Base-by-base conservation (phyloP, 176 grass and related monocot species). In the Tillandsia leiboldiana region DNA sequence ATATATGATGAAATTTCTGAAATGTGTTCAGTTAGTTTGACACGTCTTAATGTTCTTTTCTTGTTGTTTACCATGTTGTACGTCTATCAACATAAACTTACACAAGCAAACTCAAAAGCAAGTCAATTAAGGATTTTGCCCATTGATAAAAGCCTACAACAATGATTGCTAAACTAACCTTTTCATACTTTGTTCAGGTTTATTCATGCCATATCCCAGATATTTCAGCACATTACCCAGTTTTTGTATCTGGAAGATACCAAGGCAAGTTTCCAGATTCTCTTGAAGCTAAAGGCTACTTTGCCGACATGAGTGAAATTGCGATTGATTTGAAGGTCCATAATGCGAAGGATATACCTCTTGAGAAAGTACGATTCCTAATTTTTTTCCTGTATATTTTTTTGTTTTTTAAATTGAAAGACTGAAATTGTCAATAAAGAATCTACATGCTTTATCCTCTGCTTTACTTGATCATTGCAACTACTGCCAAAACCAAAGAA, bases 191-290 rank as follows among this genome's bases (percentile, higher is more conserved):
- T 69, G 28, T 79, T 77, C 80, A 93, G 94, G 53, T 93, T 26
- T 83, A 93, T 66, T 84, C 82, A 80, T 72, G 82, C 11, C 75
- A 84, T 65, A 79, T 99, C 77, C 86, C 89, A 54, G 94, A 99
- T 62, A 73, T 99, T 70, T 99, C 94, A 73, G 71, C 66, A 49
- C 68, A 80, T 59, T 83, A 29, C 27, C 84, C 90, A 67, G 81
- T 85, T 29, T 90, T 86, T 72, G 51, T 99, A 66, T 93, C 87
- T 82, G 94, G 94, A 57, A 92, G 86, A 86, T 93, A 81, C 66
- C 73, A 82, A 68, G 94, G 94, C 49, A 93, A 93, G 57, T 76
- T 93, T 47, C 84, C 86, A 49, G 76, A 82, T 47, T 85, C 69
- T 51, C 78, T 93, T 79, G 77, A 72, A 85, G 84, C 82, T 72